phyloP scores from a whole-genome alignment of 2,329 filamentous ascomycete genomes.

The Escovopsis sp. region DNA sequence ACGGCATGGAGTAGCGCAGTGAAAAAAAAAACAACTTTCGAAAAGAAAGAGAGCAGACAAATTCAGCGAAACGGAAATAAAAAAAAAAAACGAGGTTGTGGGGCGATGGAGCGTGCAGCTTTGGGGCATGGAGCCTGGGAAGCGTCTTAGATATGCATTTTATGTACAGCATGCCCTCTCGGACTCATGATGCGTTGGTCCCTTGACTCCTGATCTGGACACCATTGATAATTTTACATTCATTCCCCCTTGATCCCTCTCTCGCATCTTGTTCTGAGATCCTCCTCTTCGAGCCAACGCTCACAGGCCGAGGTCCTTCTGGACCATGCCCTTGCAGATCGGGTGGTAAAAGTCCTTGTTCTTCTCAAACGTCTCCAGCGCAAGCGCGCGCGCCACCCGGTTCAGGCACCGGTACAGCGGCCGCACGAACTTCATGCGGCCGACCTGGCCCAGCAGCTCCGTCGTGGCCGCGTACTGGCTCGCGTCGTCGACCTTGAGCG shows the following conservation, averaged over 20 bases:
- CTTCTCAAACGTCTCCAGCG: constrained; percentile 70
- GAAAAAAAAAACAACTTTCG: too few relatives aligned
- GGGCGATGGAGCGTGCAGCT: too few relatives aligned
- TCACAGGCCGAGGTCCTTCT: constrained; percentile 56
- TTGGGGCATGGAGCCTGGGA: too few relatives aligned
- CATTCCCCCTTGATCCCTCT: too few relatives aligned
- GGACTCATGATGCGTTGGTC: too few relatives aligned
- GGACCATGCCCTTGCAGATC: constrained; percentile 73
- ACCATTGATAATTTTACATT: background rate
- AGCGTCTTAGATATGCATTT: too few relatives aligned
- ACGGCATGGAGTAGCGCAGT: background rate
- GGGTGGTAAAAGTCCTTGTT: constrained; percentile 91
- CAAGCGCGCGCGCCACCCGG: constrained; percentile 58
- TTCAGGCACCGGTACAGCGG: constrained; percentile 68
- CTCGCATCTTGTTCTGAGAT: too few relatives aligned
- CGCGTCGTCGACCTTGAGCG: constrained; percentile 57
- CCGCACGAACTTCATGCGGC: constrained; percentile 93
- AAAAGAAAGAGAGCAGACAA: too few relatives aligned
- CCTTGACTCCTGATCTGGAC: background rate
- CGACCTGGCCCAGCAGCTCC: constrained; percentile 64
- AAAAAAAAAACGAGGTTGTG: too few relatives aligned
- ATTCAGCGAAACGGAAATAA: too few relatives aligned
- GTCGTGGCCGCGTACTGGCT: constrained; percentile 56
- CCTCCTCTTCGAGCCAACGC: background rate
- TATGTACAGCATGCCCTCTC: too few relatives aligned